Conservation (phyloP, 2,329 filamentous ascomycete species). For the Aspergillus fumigatus region DNA sequence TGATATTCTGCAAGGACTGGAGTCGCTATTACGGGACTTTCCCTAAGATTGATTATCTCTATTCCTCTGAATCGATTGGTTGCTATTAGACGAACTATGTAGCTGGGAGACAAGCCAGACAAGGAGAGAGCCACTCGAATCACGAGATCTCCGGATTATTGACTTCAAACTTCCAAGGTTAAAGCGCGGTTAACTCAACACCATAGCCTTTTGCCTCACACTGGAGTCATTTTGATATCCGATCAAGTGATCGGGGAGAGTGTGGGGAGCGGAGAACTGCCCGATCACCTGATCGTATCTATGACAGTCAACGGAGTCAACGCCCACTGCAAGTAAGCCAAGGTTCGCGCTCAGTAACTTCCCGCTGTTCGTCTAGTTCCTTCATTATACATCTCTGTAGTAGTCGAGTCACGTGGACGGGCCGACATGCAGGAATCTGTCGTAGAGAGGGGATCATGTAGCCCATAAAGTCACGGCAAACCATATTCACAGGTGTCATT, state of each 20-base stretch:
- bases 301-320: background rate
- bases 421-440: too few relatives aligned
- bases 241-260: background rate
- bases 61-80: background rate
- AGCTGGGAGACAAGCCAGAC: background rate
- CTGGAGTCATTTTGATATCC: background rate
- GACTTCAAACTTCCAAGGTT: too few relatives aligned
- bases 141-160: background rate
- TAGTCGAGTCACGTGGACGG: too few relatives aligned
- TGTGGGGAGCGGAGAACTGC: background rate
- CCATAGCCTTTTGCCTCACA: too few relatives aligned
- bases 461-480: background rate
- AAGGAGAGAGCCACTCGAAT: background rate
- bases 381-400: too few relatives aligned
- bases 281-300: background rate
- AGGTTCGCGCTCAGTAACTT: too few relatives aligned
- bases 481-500: background rate
- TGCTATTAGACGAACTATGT: background rate
- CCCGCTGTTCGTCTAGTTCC: too few relatives aligned
- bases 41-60: background rate
- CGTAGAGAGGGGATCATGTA: background rate
- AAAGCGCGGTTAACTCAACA: too few relatives aligned
- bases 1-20: constrained; percentile 67
- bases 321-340: background rate
- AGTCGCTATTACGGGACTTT: constrained; percentile 14